These are phyloP conservation scores for Solanum arcanum DNA, from an alignment of 257 asterid species.

Conservation along the genomic window DNA sequence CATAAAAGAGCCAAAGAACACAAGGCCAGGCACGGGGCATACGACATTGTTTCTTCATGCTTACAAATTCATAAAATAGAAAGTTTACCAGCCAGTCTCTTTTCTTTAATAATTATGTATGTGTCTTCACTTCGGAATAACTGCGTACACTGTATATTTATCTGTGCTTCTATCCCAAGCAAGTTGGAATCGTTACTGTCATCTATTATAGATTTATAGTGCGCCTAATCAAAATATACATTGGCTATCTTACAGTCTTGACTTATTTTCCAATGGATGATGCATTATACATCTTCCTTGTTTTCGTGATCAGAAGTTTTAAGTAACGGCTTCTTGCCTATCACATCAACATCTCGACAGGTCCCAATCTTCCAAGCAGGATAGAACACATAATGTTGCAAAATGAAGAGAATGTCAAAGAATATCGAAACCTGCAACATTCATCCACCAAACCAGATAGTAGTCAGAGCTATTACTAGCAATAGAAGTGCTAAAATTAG, in stretches of 20 bases:
- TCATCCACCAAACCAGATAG: not conserved
- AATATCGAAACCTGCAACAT: constrained; percentile 51
- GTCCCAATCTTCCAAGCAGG: constrained; percentile 17
- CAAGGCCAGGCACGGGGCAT: not conserved
- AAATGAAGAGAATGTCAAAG: constrained; percentile 71
- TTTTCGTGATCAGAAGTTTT: constrained; percentile 19
- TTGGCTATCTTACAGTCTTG: not conserved
- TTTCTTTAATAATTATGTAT: not conserved
- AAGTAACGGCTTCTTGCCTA: constrained; percentile 51
- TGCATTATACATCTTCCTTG: constrained; percentile 24
- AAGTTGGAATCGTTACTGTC: not conserved
- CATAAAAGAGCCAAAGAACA: not conserved
- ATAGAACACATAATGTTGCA: constrained; percentile 78
- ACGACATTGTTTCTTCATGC: not conserved
- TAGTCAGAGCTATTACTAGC: not conserved
- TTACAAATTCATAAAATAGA: not conserved
- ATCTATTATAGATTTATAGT: not conserved
- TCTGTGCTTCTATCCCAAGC: not conserved
- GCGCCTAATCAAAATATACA: not conserved
- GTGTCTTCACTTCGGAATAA: not conserved
- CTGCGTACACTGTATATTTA: not conserved
- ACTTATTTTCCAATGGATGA: not conserved
- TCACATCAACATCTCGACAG: constrained; percentile 24
- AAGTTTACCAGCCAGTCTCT: not conserved
- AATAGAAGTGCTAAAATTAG: not conserved